phyloP scores from a whole-genome alignment of 1,284 basidiomycete species.

The Ustilago crameri region DNA sequence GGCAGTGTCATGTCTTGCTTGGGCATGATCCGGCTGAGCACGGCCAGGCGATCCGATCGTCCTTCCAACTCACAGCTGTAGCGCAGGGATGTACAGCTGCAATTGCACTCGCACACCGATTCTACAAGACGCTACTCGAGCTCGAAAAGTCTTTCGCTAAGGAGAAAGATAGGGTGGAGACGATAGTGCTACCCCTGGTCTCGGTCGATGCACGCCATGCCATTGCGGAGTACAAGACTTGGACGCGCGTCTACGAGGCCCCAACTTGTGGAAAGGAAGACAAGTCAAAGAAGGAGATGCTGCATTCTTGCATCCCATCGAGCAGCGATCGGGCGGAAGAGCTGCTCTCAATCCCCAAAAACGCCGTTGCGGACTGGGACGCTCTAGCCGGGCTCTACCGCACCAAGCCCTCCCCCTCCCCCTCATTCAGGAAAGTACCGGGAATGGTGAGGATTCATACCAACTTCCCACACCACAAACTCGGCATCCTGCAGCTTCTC shows the following conservation, averaged over 20 bases:
- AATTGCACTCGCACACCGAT: constrained; percentile 3
- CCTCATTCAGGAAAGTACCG: background rate
- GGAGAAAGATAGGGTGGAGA: background rate
- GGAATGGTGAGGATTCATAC: constrained; percentile 32
- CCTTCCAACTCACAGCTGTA: constrained; percentile 29
- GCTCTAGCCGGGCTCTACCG: constrained; percentile 24
- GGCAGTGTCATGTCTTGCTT: constrained; percentile 4
- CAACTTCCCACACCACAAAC: constrained; percentile 44
- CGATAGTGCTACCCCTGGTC: constrained; percentile 12
- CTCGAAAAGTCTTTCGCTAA: background rate
- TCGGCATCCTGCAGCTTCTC: constrained; percentile 35
- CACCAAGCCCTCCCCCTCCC: background rate
- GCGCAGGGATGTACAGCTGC: constrained; percentile 25
- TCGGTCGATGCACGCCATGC: constrained; percentile 29
- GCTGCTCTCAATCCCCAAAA: constrained; percentile 5
- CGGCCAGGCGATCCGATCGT: constrained; percentile 16
- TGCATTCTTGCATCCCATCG: background rate
- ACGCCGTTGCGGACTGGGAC: constrained; percentile 35
- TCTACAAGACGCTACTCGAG: background rate
- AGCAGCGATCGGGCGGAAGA: constrained; percentile 4
- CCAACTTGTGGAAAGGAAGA: background rate
- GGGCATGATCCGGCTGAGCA: constrained; percentile 1
- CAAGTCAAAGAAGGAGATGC: constrained; percentile 1
- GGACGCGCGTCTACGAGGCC: constrained; percentile 5
- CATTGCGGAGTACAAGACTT: constrained; percentile 24